Evolutionary conservation across 257 asterid genomes (phyloP).

Genomic region (Solanum appendiculatum): DNA sequence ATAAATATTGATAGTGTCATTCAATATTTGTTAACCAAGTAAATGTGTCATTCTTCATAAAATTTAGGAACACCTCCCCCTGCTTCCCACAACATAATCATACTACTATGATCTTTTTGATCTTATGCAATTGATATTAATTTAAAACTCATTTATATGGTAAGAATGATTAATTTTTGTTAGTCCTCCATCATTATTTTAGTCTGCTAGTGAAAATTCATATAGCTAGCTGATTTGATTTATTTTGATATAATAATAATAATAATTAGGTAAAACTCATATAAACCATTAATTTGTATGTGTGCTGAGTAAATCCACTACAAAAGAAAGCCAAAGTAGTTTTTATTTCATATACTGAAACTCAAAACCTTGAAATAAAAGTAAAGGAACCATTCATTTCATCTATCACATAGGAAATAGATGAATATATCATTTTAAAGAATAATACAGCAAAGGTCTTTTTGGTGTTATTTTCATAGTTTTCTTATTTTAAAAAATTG

Average conservation of each 20-base stretch:
- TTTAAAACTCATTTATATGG: not conserved
- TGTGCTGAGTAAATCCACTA: not conserved
- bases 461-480: not conserved
- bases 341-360: not conserved
- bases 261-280: not conserved
- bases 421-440: not conserved
- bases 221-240: too few relatives aligned
- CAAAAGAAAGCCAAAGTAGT: not conserved
- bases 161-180: not conserved
- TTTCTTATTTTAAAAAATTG: not conserved
- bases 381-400: not conserved
- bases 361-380: not conserved
- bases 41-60: too few relatives aligned
- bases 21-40: too few relatives aligned
- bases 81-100: too few relatives aligned
- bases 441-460: not conserved
- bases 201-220: not conserved
- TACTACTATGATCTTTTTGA: not conserved
- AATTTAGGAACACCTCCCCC: too few relatives aligned
- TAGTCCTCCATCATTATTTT: not conserved
- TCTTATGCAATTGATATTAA: not conserved
- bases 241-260: too few relatives aligned
- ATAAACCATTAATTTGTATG: not conserved
- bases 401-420: not conserved
- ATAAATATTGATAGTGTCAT: too few relatives aligned